Evolutionary conservation across 768 basidiomycete genomes (phyloP).

Genomic region (Boletus rubroflammeus): DNA sequence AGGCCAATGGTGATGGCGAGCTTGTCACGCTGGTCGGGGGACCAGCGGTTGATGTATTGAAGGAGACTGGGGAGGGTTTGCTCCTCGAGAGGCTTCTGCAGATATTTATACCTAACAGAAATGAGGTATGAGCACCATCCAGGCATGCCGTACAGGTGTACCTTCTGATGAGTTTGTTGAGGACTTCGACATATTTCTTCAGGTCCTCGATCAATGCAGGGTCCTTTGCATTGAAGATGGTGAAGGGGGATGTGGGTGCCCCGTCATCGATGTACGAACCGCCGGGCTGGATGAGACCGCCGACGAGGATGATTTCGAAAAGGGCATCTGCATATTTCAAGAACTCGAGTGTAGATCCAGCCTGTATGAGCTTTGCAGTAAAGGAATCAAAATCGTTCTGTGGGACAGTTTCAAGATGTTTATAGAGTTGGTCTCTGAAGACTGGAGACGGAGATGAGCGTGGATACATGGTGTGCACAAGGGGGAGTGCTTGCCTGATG

Average conservation of each 20-base stretch:
- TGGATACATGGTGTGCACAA: background rate
- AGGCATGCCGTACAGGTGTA: slow-evolving; percentile 29
- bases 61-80: slow-evolving; percentile 76
- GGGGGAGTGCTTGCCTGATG: slow-evolving; percentile 45
- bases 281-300: slow-evolving; percentile 94
- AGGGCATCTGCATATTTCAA: slow-evolving; percentile 97
- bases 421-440: slow-evolving; percentile 91
- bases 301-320: slow-evolving; percentile 94
- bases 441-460: slow-evolving; percentile 42
- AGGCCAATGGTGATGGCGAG: slow-evolving; percentile 78
- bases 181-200: slow-evolving; percentile 90
- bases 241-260: slow-evolving; percentile 83
- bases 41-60: slow-evolving; percentile 89
- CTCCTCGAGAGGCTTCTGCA: slow-evolving; percentile 94
- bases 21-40: slow-evolving; percentile 72
- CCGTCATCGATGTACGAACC: slow-evolving; percentile 88
- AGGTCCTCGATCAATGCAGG: slow-evolving; percentile 80
- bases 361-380: slow-evolving; percentile 81
- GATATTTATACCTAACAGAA: slow-evolving; percentile 87
- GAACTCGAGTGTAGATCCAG: slow-evolving; percentile 89
- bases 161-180: slow-evolving; percentile 96
- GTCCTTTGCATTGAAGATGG: slow-evolving; percentile 76
- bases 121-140: slow-evolving; percentile 2
- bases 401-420: slow-evolving; percentile 81
- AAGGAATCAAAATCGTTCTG: slow-evolving; percentile 80